phyloP scores from a whole-genome alignment of 371 early-diverging fungal genomes.

The Mortierella sp. region DNA sequence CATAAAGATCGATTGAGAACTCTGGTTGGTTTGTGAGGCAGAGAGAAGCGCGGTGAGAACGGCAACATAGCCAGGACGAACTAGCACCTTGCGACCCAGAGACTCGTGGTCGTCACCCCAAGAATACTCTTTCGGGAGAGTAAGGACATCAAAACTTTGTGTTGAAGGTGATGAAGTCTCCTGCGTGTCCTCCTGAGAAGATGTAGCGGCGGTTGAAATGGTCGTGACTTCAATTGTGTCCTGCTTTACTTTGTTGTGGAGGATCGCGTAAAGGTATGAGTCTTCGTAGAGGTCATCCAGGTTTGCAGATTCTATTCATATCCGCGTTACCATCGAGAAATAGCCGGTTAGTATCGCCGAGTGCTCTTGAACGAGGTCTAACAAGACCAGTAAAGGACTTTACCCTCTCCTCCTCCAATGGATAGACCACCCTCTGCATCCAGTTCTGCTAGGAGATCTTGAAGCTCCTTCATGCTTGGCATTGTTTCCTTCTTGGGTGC shows the following conservation, averaged over 20 bases:
- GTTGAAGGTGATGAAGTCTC: background rate
- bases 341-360: no score
- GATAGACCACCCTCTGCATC: conserved; percentile 45
- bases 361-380: background rate
- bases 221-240: conserved; percentile 10
- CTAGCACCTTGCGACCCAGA: conserved; percentile 22
- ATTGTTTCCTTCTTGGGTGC: conserved; percentile 44
- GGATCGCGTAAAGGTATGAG: conserved; percentile 45
- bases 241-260: conserved; percentile 37
- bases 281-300: conserved; percentile 54
- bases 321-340: background rate
- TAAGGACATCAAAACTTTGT: conserved; percentile 17
- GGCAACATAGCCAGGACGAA: conserved; percentile 38
- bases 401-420: conserved; percentile 38
- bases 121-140: conserved; percentile 29
- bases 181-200: conserved; percentile 4
- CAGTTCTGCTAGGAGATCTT: conserved; percentile 29
- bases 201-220: background rate
- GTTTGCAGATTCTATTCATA: conserved; percentile 28
- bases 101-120: conserved; percentile 55
- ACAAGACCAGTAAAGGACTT: background rate
- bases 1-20: conserved; percentile 29
- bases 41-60: conserved; percentile 27
- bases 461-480: conserved; percentile 55
- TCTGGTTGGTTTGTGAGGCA: background rate